Evolutionary conservation across 192 early-diverging fungal genomes (phyloP).

Genomic region (Rhizophagus sp.): DNA sequence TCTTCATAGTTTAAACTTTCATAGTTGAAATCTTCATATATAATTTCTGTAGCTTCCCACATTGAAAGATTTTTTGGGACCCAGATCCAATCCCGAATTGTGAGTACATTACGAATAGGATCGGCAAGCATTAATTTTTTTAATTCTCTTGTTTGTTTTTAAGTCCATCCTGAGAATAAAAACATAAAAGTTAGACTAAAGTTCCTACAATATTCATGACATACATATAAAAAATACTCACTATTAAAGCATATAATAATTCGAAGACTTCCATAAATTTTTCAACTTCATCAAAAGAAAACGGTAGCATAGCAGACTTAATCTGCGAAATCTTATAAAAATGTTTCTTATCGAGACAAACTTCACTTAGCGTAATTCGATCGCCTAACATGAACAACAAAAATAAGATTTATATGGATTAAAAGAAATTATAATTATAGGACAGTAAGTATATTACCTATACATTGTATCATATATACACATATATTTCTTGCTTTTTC

Average conservation of each 20-base stretch:
- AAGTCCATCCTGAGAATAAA: constrained; percentile 23
- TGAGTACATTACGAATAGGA: constrained; percentile 13
- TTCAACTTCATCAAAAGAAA: constrained; percentile 30
- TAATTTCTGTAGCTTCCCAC: constrained; percentile 7
- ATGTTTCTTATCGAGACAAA: constrained; percentile 1
- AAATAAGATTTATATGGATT: constrained; percentile 16
- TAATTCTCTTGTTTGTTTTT: constrained; percentile 19
- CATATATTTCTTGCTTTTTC: constrained; percentile 15
- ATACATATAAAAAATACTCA: constrained; percentile 7
- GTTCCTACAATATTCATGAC: background rate
- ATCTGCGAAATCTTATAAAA: constrained; percentile 24
- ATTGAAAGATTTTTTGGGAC: constrained; percentile 9
- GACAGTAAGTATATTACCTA: constrained; percentile 22
- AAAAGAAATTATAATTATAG: background rate
- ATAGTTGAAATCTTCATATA: too few species aligned
- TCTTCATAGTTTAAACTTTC: too few species aligned
- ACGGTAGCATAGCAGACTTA: background rate
- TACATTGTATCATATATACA: constrained; percentile 21
- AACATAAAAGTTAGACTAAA: constrained; percentile 25
- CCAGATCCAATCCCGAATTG: constrained; percentile 32
- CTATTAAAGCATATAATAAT: constrained; percentile 30
- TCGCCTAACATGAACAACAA: constrained; percentile 19
- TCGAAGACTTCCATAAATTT: constrained; percentile 22
- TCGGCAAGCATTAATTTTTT: constrained; percentile 7
- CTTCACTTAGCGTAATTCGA: constrained; percentile 1